These are phyloP conservation scores for Serendipita vermifera DNA, from an alignment of 768 basidiomycete species.

Conservation along the genomic window DNA sequence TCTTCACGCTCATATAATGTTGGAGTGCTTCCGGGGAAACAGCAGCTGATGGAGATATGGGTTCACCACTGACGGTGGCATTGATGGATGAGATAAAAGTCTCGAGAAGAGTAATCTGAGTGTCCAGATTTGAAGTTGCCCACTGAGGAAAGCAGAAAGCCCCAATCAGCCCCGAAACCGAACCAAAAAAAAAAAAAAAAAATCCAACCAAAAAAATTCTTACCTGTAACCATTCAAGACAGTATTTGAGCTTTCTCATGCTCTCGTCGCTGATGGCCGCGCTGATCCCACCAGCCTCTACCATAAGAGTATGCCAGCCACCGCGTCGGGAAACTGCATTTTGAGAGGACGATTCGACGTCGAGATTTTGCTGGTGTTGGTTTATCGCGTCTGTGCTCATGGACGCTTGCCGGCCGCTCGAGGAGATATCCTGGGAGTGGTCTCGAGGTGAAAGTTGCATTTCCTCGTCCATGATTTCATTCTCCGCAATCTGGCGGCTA, in stretches of 20 bases:
- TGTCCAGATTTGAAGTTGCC: constrained; percentile 76
- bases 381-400: background rate
- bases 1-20: constrained; percentile 44
- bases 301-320: constrained; percentile 70
- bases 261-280: constrained; percentile 86
- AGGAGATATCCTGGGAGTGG: background rate
- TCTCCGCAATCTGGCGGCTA: background rate
- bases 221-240: constrained; percentile 79
- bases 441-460: constrained; percentile 5
- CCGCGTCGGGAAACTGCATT: constrained; percentile 52
- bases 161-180: background rate
- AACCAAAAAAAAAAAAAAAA: background rate
- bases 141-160: constrained; percentile 35
- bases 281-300: constrained; percentile 78
- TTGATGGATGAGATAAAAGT: constrained; percentile 57
- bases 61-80: constrained; percentile 10
- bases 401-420: background rate
- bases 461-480: background rate
- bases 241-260: constrained; percentile 74
- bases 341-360: constrained; percentile 11
- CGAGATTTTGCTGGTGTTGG: background rate
- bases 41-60: constrained; percentile 15
- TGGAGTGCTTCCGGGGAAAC: constrained; percentile 15
- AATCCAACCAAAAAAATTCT: constrained; percentile 17
- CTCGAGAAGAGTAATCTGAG: constrained; percentile 71